phyloP scores from a whole-genome alignment of 2,329 filamentous ascomycete species.

The Phialophora expanda region DNA sequence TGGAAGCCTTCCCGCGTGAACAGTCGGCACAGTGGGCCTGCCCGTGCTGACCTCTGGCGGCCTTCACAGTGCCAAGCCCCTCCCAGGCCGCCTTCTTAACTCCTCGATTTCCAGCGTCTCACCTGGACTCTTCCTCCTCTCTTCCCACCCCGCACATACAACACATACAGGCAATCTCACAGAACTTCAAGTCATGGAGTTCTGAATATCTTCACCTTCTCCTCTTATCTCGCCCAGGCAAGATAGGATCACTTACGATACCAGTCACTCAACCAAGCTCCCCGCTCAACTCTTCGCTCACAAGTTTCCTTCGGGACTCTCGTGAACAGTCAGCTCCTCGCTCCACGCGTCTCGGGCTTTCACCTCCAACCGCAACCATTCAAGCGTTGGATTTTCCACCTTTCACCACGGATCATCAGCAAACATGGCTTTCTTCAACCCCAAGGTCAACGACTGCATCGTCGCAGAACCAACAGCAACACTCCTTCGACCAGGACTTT shows the following conservation, averaged over 20 bases:
- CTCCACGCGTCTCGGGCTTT: constrained; percentile 39
- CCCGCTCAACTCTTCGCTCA: constrained; percentile 39
- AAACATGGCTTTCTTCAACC: constrained; percentile 45
- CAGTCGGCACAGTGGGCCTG: not conserved
- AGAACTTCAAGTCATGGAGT: constrained; percentile 43
- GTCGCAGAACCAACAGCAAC: constrained; percentile 37
- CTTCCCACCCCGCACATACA: constrained; percentile 31
- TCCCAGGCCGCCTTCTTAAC: constrained; percentile 20
- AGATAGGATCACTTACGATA: constrained; percentile 39
- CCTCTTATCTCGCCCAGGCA: constrained; percentile 41
- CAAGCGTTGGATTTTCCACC: constrained; percentile 42
- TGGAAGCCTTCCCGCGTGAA: not conserved
- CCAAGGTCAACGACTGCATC: constrained; percentile 43
- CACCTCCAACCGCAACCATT: constrained; percentile 44
- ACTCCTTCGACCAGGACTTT: constrained; percentile 44
- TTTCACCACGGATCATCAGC: constrained; percentile 47
- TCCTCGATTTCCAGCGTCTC: constrained; percentile 26
- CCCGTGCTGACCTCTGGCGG: not conserved
- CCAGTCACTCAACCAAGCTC: constrained; percentile 26
- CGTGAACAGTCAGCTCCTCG: constrained; percentile 42
- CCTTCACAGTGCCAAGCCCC: not conserved
- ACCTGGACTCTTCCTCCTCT: constrained; percentile 32
- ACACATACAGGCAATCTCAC: constrained; percentile 18
- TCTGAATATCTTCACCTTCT: constrained; percentile 36
- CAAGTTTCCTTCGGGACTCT: constrained; percentile 43